Evolutionary conservation across 2,329 filamentous ascomycete species (phyloP), one percentile per base, ranked within the genome.

Genomic region (Magnaporthiopsis incrustans): DNA sequence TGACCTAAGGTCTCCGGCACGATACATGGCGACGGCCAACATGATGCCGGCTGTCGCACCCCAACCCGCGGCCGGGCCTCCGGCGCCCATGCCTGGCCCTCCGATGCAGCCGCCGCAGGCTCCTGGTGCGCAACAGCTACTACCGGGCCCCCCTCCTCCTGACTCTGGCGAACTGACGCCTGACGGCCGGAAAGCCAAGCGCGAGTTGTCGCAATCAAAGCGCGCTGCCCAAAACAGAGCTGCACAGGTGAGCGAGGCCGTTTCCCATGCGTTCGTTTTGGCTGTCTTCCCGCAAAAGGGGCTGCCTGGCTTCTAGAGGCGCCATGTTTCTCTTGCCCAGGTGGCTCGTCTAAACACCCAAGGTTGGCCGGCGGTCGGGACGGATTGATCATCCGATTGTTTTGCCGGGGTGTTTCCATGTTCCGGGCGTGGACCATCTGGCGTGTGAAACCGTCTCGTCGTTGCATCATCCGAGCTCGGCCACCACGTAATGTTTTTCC

Each of bases 141-240:
- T 57, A 62, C 38, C 44, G 11, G 53, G 44, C 22, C 44, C 44
- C 11, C 30, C 61, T 35, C 53, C 61, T 35, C 61, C 61, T 27
- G 61, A 72, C 53, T 69, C 73, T n/a, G 73, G 71, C 30, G 76
- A 78, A 33, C 70, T 74, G 18, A 68, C 69, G 5, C 68, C 78
- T 68, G 77, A 90, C 67, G 85, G 87, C 67, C 83, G 88, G 62
- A 94, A 95, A 77, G 88, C 88, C 15, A 96, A 97, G 77, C 85
- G 95, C 63, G 94, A 97, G 77, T 79, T 99, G 66, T 97, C 93
- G 32, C 95, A 93, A 59, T 97, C 92, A 53, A 99, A 98, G 80
- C 89, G 95, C 69, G 95, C 95, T 33, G 95, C 95, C 12, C 95
- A 99, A 75, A 99, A 99, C 73, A 84, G 95, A 74, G 95, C 94